Evolutionary conservation across 2,329 filamentous ascomycete genomes (phyloP), one percentile per base, ranked within the genome.

Genomic region (Hypoxylon sp.): DNA sequence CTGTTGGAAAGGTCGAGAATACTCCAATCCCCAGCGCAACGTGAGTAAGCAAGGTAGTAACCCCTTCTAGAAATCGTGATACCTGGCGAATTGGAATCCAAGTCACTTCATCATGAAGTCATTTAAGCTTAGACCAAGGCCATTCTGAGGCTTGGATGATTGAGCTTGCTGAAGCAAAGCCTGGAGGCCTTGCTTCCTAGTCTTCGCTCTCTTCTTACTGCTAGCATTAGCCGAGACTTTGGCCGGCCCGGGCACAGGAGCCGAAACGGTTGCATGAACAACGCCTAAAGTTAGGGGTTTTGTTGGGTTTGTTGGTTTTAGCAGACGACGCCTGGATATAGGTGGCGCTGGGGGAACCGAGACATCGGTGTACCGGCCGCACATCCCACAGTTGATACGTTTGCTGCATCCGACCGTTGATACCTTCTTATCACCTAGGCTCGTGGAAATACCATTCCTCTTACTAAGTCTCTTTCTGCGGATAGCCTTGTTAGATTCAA

Each of bases 121-220:
- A 30, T 84, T 80, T n/a, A 89, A 81, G 67, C 84, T 87, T 30
- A 89, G 76, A 17, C 80, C 80, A 48, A 82, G 75, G 2, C 81
- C 79, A 32, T 72, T 74, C 45, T 73, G 73, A 10, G 75, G 63
- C 14, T 73, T 81, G 65, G 76, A 70, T 3, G 80, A 73, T 73
- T 81, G 82, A 56, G 81, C 82, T 69, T 87, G 86, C 51, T 84
- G 83, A n/a, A 92, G 80, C 43, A 92, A 76, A 55, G 89, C 88
- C 75, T 90, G 87, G n/a, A 92, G 80, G 0, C 88, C 89, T 34
- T 87, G 86, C 77, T 91, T 92, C 65, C 89, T 83, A 67, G 81
- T 86, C 79, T 89, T 91, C 32, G 89, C 87, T 53, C 89, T 83
- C 79, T 90, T 90, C 79, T 88, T 90, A 79, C 87, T 90, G 78